Evolutionary conservation across 2,329 filamentous ascomycete species (phyloP).

Genomic region (Calonectria fujianensis): DNA sequence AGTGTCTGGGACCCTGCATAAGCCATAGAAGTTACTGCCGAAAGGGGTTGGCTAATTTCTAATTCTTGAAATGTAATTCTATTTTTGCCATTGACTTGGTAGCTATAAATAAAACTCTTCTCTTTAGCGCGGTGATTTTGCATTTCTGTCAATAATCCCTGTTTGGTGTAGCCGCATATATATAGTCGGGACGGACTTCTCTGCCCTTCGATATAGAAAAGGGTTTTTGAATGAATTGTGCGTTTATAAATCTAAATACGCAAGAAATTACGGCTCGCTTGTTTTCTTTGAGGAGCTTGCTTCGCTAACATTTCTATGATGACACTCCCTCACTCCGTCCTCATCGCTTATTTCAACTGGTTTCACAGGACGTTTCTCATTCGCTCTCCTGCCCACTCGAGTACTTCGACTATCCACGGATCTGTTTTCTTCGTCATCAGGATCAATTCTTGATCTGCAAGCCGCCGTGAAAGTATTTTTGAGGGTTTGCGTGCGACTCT

Average conservation of each 20-base stretch:
- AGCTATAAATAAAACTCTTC: no score
- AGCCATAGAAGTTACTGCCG: no score
- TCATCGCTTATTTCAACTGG: background rate
- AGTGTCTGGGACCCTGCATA: no score
- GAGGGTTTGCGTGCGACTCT: background rate
- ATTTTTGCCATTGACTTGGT: no score
- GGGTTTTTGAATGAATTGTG: no score
- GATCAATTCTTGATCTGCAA: background rate
- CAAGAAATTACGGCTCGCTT: background rate
- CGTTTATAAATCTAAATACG: background rate
- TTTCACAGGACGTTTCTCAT: background rate
- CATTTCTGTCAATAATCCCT: no score
- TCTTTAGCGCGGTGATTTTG: no score
- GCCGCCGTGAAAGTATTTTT: background rate
- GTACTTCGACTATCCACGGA: background rate
- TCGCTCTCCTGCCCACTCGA: background rate
- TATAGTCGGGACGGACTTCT: no score
- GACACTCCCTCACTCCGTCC: background rate
- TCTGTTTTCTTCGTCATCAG: background rate
- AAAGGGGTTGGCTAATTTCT: no score
- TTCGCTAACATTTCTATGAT: background rate
- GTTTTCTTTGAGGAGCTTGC: background rate
- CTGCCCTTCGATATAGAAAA: no score
- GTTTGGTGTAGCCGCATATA: no score
- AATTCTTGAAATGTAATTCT: no score